phyloP scores from a whole-genome alignment of 1,139 yeast species.

The Zygosaccharomyces sapae region DNA sequence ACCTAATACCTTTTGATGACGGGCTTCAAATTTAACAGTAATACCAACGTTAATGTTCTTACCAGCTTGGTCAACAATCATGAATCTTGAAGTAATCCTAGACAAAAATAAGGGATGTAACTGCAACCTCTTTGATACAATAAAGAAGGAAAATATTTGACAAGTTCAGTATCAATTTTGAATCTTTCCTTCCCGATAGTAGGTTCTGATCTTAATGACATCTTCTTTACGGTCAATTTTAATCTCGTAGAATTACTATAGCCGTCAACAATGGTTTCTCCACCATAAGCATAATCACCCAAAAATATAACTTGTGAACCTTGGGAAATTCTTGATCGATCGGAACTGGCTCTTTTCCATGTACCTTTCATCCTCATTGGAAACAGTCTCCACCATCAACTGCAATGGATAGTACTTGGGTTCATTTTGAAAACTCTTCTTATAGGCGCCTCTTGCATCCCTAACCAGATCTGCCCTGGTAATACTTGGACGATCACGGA shows the following conservation, averaged over 20 bases:
- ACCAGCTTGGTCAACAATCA: constrained; percentile 52
- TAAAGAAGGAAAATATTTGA: constrained; percentile 63
- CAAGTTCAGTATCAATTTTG: constrained; percentile 49
- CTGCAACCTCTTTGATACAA: constrained; percentile 56
- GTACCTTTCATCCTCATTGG: constrained; percentile 69
- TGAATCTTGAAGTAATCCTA: constrained; percentile 67
- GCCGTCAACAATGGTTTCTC: constrained; percentile 72
- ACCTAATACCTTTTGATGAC: constrained; percentile 81
- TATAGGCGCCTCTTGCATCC: constrained; percentile 67
- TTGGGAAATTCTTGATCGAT: constrained; percentile 78
- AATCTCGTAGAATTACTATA: constrained; percentile 47
- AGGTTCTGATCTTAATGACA: constrained; percentile 53
- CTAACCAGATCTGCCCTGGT: constrained; percentile 74
- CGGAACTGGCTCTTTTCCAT: constrained; percentile 69
- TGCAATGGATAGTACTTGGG: constrained; percentile 68
- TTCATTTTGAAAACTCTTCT: constrained; percentile 57
- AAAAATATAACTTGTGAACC: constrained; percentile 72
- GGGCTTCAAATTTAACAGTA: constrained; percentile 76
- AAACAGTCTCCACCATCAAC: constrained; percentile 70
- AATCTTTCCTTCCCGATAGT: constrained; percentile 59
- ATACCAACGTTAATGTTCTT: constrained; percentile 74
- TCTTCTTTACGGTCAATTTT: constrained; percentile 54
- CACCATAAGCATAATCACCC: constrained; percentile 87
- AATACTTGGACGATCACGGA: constrained; percentile 62
- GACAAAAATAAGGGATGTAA: constrained; percentile 66